Base-by-base conservation (phyloP, 495 filamentous ascomycete species). In the Lasiosphaeris hirsuta region DNA sequence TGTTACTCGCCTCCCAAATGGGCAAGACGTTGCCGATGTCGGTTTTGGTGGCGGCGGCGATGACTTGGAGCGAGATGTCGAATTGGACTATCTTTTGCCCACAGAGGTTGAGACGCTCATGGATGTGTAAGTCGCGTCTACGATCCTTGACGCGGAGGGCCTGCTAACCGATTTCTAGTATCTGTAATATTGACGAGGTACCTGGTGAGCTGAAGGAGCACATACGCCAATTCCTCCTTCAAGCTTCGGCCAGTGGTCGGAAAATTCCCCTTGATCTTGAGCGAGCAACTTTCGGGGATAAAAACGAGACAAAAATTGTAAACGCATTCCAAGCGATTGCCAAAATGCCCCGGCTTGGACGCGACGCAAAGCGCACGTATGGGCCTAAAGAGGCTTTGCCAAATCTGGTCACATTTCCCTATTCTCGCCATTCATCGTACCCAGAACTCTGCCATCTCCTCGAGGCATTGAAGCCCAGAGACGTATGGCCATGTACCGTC, bases 361-460 rank as follows among this genome's bases (percentile, higher is more conserved):
- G 34, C 9, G 54, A 58, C 23, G 65, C 60, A 8, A 59, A 42
- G 18, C 34, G 18, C n/a, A 43, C 48, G 33, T 36, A 23, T 8
- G 15, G 19, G n/a, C 19, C 49, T 0, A 3, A 17, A 14, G 47
- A 61, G 13, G 11, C 13, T 3, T 63, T 81, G 2, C 73, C 83
- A 18, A 75, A 67, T 4, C 57, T 63, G 17, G 80, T 85, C 34
- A 70, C 67, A 10, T 96, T 97, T 57, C 90, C 92, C 4, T 97
- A 93, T 64, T 92, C 93, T 0, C 83, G 93, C 2, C 93, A 97
- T 70, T 95, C 93, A 0, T 96, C 90, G 0, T 90, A 93, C 50
- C 72, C 73, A 0, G 93, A 97, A 68, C 77, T 96, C 5, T 88
- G 89, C 57, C 68, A 84, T 56, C 71, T 97, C 0, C 76, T 96